Base-by-base conservation (phyloP, 495 filamentous ascomycete genomes). In the Tuber indicum region DNA sequence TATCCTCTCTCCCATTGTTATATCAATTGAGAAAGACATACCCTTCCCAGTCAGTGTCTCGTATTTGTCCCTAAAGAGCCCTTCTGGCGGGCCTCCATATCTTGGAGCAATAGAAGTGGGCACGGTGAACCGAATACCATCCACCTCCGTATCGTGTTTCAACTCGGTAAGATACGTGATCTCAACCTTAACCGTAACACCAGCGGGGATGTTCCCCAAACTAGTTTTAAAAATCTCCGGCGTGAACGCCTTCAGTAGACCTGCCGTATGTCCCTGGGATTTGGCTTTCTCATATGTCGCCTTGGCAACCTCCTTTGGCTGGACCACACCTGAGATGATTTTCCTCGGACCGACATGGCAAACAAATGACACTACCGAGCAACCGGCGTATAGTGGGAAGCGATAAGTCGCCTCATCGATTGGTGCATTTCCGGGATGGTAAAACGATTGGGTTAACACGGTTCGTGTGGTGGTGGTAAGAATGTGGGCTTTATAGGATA, bases 351-450 rank as follows among this genome's bases (percentile, higher is more conserved):
- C 84, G 74, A 92, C 85, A 21, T 84, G 85, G 81, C 88, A 90
- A 4, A 84, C 86, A 75, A 92, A 92, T 39, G 85, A 85, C n/a
- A 91, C 89, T 7, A 92, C 89, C 32, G 88, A 89, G 5, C 91
- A 88, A 39, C 89, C 89, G 79, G 91, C 88, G 79, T 89, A 91
- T 1, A 92, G 85, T 0, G 91, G 91, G 75, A 92, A 92, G 3
- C 85, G 86, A 83, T 93, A 92, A 23, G 84, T 83, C 73, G 88
- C 85, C 77, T 89, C 84, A 52, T 86, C 82, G 71, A 91, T 87
- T n/a, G 80, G 82, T 0, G 77, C 70, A 26, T 76, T 62, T 0
- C 85, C 86, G 0, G 88, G 86, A 76, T 90, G 91, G 72, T 84
- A 79, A 76, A 90, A 92, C 6, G 85, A 89, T 82, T 92, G 90